These are phyloP conservation scores for Petunia axillaris DNA, from an alignment of 257 asterid genomes.

Conservation along the genomic window DNA sequence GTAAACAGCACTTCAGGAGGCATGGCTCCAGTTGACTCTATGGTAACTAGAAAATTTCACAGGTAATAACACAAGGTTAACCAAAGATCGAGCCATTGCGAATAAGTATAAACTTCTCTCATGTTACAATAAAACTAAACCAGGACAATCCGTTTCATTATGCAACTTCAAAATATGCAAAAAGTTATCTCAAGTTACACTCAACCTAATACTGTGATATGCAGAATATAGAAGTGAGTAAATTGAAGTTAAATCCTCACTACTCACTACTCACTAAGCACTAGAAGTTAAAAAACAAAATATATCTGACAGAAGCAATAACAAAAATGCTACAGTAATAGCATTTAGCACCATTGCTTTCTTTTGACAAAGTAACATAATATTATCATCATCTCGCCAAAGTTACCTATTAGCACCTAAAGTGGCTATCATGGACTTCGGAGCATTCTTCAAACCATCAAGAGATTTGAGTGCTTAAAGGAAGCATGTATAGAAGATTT, in stretches of 20 bases:
- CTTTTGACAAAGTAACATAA: background rate
- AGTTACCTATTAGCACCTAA: background rate
- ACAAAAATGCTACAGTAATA: background rate
- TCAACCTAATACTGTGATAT: background rate
- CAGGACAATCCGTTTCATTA: background rate
- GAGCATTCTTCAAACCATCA: too few relatives aligned
- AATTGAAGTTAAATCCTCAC: background rate
- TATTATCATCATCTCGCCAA: background rate
- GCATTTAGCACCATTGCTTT: background rate
- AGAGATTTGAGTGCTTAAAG: too few relatives aligned
- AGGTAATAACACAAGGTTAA: background rate
- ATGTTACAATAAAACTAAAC: slow-evolving; percentile 5
- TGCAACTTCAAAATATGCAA: background rate
- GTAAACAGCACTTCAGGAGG: slow-evolving; percentile 87
- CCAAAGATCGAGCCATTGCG: background rate
- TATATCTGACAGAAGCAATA: background rate
- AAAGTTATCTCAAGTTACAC: background rate
- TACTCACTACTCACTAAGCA: background rate
- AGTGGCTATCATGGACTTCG: too few relatives aligned
- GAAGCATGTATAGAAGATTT: too few relatives aligned
- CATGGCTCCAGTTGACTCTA: slow-evolving; percentile 89
- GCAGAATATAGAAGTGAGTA: background rate
- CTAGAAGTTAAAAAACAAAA: slow-evolving; percentile 4
- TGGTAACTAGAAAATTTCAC: slow-evolving; percentile 56
- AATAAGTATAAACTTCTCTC: background rate